Evolutionary conservation across 176 grass and related monocot species (phyloP), one percentile per base, ranked within the genome.

Genomic region (Triticum monococcum): DNA sequence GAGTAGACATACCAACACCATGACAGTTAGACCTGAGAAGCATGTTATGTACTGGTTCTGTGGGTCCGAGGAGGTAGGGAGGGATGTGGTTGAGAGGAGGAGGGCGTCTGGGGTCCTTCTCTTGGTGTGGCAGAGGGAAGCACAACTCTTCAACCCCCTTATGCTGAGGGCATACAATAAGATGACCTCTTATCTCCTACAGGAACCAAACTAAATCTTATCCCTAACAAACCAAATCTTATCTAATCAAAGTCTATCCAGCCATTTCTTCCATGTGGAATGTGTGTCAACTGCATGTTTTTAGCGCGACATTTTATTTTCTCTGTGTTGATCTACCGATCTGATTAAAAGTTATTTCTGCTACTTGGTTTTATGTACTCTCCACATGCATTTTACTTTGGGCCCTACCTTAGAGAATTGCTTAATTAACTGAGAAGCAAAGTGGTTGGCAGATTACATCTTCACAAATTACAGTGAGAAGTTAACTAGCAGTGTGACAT

Each of bases 391-490:
- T 66, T 65, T 79, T 56, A 22, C 26, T 84, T 79, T 6, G 18
- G 26, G 56, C 31, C 43, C 41, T 48, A 4, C 72, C 72, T 72
- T 65, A 43, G 4, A 57, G 3, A 54, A 54, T 23, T 83, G 31
- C 7, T 16, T 60, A 57, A 38, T 74, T 87, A 66, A 79, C 23
- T 26, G 18, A 63, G 28, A 83, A 87, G 50, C 25, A 57, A 80
- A 82, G 0, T 14, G 31, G 0, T 25, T 73, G 2, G 17, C 12
- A 40, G 31, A 64, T 61, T 32, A 79, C 12, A 65, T 71, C 37
- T 90, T n/a, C 56, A 57, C 18, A 65, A 72, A 90, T 83, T 79
- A 22, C 24, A 73, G 23, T 80, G 38, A 64, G 32, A 13, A 75
- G 12, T 66, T 52, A 57, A 52, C 36, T 13, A 31, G 76, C 11